Evolutionary conservation across 768 basidiomycete species (phyloP).

Genomic region (Russula griseocarnosa): DNA sequence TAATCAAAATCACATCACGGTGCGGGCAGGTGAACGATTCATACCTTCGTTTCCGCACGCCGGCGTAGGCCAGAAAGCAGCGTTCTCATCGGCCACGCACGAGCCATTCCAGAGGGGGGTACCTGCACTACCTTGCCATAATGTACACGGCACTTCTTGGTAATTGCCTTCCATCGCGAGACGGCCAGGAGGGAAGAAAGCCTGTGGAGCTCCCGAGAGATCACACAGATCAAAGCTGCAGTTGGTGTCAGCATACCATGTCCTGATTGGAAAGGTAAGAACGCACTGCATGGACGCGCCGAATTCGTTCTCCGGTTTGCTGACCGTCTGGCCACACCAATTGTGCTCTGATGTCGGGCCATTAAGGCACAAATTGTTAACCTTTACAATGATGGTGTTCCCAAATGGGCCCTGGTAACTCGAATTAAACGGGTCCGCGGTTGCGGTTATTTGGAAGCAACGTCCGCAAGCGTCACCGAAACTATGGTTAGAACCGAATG

Average conservation of each 20-base stretch:
- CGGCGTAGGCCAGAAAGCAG: conserved; percentile 48
- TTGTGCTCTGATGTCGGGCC: conserved; percentile 38
- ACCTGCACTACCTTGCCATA: conserved; percentile 54
- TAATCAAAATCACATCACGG: background rate
- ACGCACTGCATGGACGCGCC: conserved; percentile 49
- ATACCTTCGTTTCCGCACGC: conserved; percentile 55
- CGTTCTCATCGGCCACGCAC: conserved; percentile 46
- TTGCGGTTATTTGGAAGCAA: conserved; percentile 53
- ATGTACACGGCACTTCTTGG: conserved; percentile 52
- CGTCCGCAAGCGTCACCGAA: conserved; percentile 60
- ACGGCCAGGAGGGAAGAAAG: conserved; percentile 55
- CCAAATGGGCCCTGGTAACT: conserved; percentile 42
- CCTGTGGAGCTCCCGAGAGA: conserved; percentile 49
- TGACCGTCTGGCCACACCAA: conserved; percentile 52
- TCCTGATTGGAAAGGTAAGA: background rate
- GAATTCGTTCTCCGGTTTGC: conserved; percentile 38
- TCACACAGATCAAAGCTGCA: conserved; percentile 59
- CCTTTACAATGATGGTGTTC: conserved; percentile 51
- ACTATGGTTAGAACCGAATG: conserved; percentile 49
- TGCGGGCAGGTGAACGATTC: background rate
- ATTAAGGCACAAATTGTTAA: conserved; percentile 44
- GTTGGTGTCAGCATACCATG: background rate
- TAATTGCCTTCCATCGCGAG: conserved; percentile 52
- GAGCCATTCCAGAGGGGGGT: conserved; percentile 45
- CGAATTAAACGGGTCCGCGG: no score